Percentiles rank a stretch among this genome's conserved stretches.
phyloP scores from a whole-genome alignment of 1,284 basidiomycete species.

The Trichosporon sp. region DNA sequence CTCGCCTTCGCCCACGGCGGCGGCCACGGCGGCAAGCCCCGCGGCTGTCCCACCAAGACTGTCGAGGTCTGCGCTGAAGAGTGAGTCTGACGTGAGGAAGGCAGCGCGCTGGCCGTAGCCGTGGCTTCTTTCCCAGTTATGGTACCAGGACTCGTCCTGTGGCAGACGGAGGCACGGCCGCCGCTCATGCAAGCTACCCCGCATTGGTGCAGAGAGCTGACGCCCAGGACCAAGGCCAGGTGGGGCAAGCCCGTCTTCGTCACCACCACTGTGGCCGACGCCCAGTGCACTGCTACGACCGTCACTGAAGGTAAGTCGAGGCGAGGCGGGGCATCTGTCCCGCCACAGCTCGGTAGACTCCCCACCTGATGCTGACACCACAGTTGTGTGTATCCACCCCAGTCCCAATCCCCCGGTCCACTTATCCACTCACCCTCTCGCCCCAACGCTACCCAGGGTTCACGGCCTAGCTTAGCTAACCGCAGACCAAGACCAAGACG shows the following conservation, averaged over 20 bases:
- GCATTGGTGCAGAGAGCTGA: neutral
- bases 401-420: neutral
- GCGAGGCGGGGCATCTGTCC: neutral
- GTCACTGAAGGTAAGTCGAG: neutral
- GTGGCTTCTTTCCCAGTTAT: no score
- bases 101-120: no score
- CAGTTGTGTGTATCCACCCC: constrained; percentile 12
- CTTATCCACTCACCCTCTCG: neutral
- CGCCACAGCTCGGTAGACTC: neutral
- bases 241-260: constrained; percentile 2
- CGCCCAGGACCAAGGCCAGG: constrained; percentile 1
- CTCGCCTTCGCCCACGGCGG: neutral
- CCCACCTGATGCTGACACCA: neutral
- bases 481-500: neutral
- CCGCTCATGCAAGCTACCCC: no score
- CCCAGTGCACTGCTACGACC: neutral
- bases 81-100: neutral
- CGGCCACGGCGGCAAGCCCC: neutral
- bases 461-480: neutral
- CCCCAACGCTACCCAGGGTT: neutral
- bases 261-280: neutral
- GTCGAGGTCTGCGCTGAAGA: constrained; percentile 13
- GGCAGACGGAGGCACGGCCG: neutral
- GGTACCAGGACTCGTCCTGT: no score
- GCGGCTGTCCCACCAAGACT: constrained; percentile 6